Evolutionary conservation across 2,329 filamentous ascomycete genomes (phyloP).

Genomic region (Bisporella sp.): DNA sequence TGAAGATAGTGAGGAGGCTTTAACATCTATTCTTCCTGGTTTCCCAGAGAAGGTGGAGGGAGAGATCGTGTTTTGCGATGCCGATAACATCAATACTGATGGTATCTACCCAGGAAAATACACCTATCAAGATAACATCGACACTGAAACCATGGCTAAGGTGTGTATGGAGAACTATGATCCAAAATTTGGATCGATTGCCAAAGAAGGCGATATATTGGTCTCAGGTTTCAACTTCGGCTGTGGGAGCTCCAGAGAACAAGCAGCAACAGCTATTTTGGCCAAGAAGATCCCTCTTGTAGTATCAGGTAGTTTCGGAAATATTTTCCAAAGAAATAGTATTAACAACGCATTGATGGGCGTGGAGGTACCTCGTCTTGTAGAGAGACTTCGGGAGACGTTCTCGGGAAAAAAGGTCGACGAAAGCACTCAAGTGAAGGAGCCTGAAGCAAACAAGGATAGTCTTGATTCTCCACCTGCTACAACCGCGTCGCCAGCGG

Average conservation of each 20-base stretch:
- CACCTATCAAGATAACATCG: slow-evolving; percentile 83
- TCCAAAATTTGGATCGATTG: slow-evolving; percentile 54
- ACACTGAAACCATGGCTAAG: slow-evolving; percentile 72
- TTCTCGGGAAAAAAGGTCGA: slow-evolving; percentile 37
- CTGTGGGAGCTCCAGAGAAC: slow-evolving; percentile 72
- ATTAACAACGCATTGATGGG: slow-evolving; percentile 76
- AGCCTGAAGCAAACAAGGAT: slow-evolving; percentile 43
- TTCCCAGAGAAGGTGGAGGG: slow-evolving; percentile 80
- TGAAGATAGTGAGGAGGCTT: slow-evolving; percentile 29
- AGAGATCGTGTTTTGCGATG: slow-evolving; percentile 83
- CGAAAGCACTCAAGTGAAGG: slow-evolving; percentile 35
- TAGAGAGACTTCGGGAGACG: slow-evolving; percentile 56
- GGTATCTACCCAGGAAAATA: slow-evolving; percentile 88
- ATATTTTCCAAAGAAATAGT: slow-evolving; percentile 73
- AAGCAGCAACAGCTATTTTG: slow-evolving; percentile 81
- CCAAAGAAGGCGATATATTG: slow-evolving; percentile 68
- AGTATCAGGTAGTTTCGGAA: slow-evolving; percentile 73
- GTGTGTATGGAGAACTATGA: slow-evolving; percentile 97
- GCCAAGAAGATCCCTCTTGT: slow-evolving; percentile 76
- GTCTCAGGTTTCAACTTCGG: slow-evolving; percentile 88
- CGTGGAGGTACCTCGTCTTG: slow-evolving; percentile 61
- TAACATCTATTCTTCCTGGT: slow-evolving; percentile 71
- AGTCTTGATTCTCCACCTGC: slow-evolving; percentile 43
- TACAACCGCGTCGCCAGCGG: slow-evolving; percentile 30
- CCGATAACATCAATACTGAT: slow-evolving; percentile 86